phyloP scores from a whole-genome alignment of 208 protist genomes.

The Zelonia costaricensis region DNA sequence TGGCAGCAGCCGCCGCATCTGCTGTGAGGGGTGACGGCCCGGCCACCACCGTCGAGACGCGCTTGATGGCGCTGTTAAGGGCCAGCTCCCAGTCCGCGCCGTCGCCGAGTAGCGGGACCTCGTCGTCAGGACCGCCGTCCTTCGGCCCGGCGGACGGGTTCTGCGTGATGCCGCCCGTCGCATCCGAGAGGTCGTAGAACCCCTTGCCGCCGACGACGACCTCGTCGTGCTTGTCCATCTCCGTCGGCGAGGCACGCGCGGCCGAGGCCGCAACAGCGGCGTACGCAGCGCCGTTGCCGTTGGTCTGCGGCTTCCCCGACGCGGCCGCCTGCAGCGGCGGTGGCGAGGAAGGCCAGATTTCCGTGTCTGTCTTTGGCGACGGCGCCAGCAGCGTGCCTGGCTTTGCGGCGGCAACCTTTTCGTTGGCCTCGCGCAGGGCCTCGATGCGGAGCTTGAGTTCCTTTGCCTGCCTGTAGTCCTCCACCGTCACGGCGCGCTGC shows the following conservation, averaged over 20 bases:
- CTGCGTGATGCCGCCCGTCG: constrained; percentile 12
- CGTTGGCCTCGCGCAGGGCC: constrained; percentile 25
- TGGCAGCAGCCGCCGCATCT: constrained; percentile 41
- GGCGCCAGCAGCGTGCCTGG: background rate
- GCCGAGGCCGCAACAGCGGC: background rate
- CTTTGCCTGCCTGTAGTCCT: constrained; percentile 86
- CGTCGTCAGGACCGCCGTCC: constrained; percentile 3
- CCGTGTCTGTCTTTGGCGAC: background rate
- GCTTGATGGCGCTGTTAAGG: constrained; percentile 62
- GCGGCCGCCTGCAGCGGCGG: background rate
- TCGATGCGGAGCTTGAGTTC: constrained; percentile 79
- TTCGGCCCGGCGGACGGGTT: background rate
- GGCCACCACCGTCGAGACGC: constrained; percentile 32
- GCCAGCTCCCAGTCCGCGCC: constrained; percentile 68
- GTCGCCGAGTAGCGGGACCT: constrained; percentile 38
- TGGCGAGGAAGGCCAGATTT: background rate
- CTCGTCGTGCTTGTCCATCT: constrained; percentile 55
- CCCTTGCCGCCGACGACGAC: constrained; percentile 55
- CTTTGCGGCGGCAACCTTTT: constrained; percentile 1
- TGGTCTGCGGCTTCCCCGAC: background rate
- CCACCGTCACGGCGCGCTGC: constrained; percentile 53
- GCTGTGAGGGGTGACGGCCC: constrained; percentile 40
- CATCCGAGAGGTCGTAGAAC: constrained; percentile 57
- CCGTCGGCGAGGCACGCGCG: background rate
- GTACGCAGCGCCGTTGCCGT: background rate